phyloP scores from a whole-genome alignment of 768 basidiomycete species.

The Boletales sp. region DNA sequence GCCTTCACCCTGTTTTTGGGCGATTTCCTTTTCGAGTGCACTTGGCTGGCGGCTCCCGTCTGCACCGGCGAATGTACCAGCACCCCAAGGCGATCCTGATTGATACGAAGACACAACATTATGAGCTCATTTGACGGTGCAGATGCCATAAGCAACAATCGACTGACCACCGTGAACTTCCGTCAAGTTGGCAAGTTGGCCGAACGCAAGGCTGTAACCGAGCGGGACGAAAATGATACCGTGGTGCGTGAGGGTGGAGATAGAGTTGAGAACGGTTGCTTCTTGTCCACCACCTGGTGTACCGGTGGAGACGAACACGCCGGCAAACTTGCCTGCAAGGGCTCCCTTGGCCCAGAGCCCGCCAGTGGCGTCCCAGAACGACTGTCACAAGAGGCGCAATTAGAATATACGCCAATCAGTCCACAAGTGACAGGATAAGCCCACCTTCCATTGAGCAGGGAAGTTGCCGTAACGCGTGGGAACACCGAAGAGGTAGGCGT shows the following conservation, averaged over 20 bases:
- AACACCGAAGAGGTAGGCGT: constrained; percentile 43
- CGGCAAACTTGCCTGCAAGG: constrained; percentile 70
- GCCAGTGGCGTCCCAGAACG: constrained; percentile 77
- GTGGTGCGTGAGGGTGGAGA: constrained; percentile 68
- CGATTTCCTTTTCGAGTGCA: constrained; percentile 49
- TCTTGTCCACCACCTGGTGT: constrained; percentile 77
- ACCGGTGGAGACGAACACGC: constrained; percentile 72
- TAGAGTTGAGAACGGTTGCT: constrained; percentile 43
- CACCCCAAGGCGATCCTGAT: constrained; percentile 73
- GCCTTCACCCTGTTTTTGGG: constrained; percentile 45
- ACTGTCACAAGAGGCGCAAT: constrained; percentile 30
- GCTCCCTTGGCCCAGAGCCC: constrained; percentile 55
- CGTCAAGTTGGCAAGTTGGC: constrained; percentile 38
- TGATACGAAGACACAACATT: background rate
- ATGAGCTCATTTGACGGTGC: background rate
- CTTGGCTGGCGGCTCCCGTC: constrained; percentile 50
- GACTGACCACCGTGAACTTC: constrained; percentile 56
- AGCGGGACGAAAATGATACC: constrained; percentile 70
- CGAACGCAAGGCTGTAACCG: constrained; percentile 53
- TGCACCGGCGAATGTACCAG: constrained; percentile 53
- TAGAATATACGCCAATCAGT: background rate
- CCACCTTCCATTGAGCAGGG: constrained; percentile 60
- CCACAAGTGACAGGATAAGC: constrained; percentile 1
- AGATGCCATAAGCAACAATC: background rate
- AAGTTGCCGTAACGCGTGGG: constrained; percentile 45